These are phyloP conservation scores for Agrocybe praecox DNA, from an alignment of 768 basidiomycete genomes.

Conservation along the genomic window DNA sequence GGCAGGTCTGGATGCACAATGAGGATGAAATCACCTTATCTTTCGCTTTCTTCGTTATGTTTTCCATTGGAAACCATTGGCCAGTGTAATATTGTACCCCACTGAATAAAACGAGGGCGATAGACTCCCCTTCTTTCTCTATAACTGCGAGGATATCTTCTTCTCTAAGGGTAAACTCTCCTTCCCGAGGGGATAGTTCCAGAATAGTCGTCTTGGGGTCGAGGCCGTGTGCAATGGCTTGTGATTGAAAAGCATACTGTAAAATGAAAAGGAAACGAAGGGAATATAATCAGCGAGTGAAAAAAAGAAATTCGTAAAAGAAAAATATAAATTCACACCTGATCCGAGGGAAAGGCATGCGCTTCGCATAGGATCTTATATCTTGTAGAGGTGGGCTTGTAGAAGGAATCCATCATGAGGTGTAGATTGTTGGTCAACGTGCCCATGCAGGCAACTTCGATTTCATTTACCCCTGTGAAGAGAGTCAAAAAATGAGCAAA, in stretches of 20 bases:
- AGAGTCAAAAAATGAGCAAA: slow-evolving; percentile 11
- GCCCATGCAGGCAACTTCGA: slow-evolving; percentile 95
- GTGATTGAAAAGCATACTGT: slow-evolving; percentile 97
- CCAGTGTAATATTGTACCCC: slow-evolving; percentile 98
- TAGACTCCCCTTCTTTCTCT: slow-evolving; percentile 68
- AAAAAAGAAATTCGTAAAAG: slow-evolving; percentile 5
- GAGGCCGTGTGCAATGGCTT: slow-evolving; percentile 78
- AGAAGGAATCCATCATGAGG: slow-evolving; percentile 93
- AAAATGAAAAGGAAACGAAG: slow-evolving; percentile 11
- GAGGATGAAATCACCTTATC: slow-evolving; percentile 57
- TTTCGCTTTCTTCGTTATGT: slow-evolving; percentile 83
- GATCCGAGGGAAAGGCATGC: slow-evolving; percentile 95
- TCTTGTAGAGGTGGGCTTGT: slow-evolving; percentile 80
- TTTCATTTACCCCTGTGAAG: slow-evolving; percentile 73
- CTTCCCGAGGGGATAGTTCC: slow-evolving; percentile 76
- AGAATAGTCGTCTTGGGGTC: slow-evolving; percentile 75
- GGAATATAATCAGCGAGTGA: slow-evolving; percentile 9
- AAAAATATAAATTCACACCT: slow-evolving; percentile 50
- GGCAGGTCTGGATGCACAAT: neutral
- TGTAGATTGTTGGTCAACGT: slow-evolving; percentile 95
- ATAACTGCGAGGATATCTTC: slow-evolving; percentile 85
- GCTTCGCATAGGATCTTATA: slow-evolving; percentile 96
- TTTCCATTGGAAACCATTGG: slow-evolving; percentile 88
- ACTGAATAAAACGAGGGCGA: slow-evolving; percentile 91
- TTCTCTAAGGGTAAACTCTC: slow-evolving; percentile 85